Conservation (phyloP, 2,329 filamentous ascomycete genomes). For the Nemania abortiva region DNA sequence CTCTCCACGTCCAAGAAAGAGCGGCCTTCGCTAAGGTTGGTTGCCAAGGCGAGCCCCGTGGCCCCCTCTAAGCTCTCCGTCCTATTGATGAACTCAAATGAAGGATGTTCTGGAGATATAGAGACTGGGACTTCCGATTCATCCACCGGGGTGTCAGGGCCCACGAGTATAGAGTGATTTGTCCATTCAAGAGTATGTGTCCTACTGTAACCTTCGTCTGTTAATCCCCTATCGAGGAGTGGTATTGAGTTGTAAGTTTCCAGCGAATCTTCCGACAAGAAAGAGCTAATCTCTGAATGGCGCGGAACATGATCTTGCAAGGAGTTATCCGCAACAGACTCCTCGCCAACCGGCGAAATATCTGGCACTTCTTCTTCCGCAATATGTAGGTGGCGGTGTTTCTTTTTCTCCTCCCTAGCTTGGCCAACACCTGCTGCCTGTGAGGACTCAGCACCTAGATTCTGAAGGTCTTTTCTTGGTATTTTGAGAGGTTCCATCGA, state of each 20-base stretch:
- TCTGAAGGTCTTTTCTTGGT: constrained; percentile 42
- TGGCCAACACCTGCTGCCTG: constrained; percentile 46
- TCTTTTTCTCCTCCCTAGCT: constrained; percentile 56
- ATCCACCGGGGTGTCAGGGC: constrained; percentile 55
- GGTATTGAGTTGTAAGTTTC: constrained; percentile 83
- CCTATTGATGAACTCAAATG: constrained; percentile 67
- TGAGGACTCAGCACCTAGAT: constrained; percentile 31
- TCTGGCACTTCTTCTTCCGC: constrained; percentile 56
- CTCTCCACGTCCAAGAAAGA: constrained; percentile 56
- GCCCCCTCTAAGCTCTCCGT: constrained; percentile 65
- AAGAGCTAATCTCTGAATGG: constrained; percentile 59
- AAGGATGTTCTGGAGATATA: constrained; percentile 55
- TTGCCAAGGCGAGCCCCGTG: constrained; percentile 51
- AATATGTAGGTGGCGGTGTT: constrained; percentile 61
- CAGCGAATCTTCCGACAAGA: constrained; percentile 72
- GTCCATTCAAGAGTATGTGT: constrained; percentile 63
- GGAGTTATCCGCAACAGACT: constrained; percentile 40
- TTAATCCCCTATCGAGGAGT: constrained; percentile 75
- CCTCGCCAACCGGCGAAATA: constrained; percentile 46
- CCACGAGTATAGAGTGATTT: constrained; percentile 66
- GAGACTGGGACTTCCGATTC: constrained; percentile 50
- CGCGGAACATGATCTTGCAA: constrained; percentile 43
- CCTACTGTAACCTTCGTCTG: constrained; percentile 62
- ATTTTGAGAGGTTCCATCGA: constrained; percentile 55
- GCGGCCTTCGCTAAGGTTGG: constrained; percentile 39